Conservation (phyloP, 371 early-diverging fungal genomes). For the Actinomortierella wolfii region DNA sequence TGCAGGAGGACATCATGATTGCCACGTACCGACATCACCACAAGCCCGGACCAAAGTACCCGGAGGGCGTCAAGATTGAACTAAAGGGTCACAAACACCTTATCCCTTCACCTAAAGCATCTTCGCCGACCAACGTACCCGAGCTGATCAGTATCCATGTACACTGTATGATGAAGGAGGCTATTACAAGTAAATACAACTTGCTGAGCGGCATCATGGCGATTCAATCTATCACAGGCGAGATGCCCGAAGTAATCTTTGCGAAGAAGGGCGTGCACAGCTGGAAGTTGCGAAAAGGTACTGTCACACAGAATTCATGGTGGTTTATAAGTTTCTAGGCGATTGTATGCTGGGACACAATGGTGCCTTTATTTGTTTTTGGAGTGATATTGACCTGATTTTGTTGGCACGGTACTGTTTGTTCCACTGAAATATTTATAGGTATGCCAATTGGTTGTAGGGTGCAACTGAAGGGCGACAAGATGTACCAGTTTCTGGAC, state of each 20-base stretch:
- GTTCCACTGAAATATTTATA: slow-evolving; percentile 5
- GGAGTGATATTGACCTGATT: neutral
- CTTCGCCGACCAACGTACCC: slow-evolving; percentile 62
- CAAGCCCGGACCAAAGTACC: slow-evolving; percentile 19
- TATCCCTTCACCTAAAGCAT: slow-evolving; percentile 57
- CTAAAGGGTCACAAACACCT: slow-evolving; percentile 64
- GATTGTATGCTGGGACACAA: neutral
- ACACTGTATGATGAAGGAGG: slow-evolving; percentile 83
- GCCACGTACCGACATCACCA: slow-evolving; percentile 80
- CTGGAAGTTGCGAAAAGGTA: slow-evolving; percentile 81
- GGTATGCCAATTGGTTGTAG: slow-evolving; percentile 92
- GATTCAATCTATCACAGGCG: slow-evolving; percentile 88
- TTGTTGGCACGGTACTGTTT: neutral
- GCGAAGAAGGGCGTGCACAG: slow-evolving; percentile 81
- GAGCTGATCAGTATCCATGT: slow-evolving; percentile 69
- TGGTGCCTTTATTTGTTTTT: neutral
- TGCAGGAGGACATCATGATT: slow-evolving; percentile 86
- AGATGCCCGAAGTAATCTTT: slow-evolving; percentile 80
- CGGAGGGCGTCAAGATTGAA: slow-evolving; percentile 35
- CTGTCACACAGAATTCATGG: too few species aligned
- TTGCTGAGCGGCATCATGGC: slow-evolving; percentile 90
- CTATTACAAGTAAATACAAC: slow-evolving; percentile 86
- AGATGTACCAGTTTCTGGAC: slow-evolving; percentile 94
- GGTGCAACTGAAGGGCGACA: slow-evolving; percentile 79
- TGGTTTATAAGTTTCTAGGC: neutral